Conservation (phyloP, 2,329 filamentous ascomycete genomes). For the Fusarium palustre region DNA sequence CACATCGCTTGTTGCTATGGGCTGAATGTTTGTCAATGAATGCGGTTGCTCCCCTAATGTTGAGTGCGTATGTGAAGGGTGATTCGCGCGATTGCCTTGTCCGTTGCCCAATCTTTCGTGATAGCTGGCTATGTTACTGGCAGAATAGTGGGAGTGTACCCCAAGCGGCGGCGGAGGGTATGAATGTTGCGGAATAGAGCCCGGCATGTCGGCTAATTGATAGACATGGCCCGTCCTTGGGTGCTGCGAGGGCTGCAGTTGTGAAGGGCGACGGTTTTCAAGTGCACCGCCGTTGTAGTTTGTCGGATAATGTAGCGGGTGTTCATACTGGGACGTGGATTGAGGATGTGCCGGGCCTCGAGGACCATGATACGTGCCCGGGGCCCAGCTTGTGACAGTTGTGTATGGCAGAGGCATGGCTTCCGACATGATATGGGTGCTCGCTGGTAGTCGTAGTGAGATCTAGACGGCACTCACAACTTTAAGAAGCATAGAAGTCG, state of each 20-base stretch:
- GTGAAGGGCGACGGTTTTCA: conserved; percentile 25
- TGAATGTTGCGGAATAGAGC: conserved; percentile 31
- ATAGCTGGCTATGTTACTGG: conserved; percentile 10
- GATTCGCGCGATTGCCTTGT: conserved; percentile 23
- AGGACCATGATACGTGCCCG: conserved; percentile 36
- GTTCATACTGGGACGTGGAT: conserved; percentile 32
- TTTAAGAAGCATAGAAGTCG: conserved; percentile 39
- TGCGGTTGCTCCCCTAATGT: conserved; percentile 10
- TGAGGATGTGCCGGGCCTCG: conserved; percentile 43
- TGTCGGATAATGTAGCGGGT: conserved; percentile 47
- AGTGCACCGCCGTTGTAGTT: conserved; percentile 32
- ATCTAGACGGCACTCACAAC: conserved; percentile 33
- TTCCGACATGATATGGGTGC: conserved; percentile 44
- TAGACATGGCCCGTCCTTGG: conserved; percentile 22
- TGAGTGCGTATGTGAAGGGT: conserved; percentile 13
- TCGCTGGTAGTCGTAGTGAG: conserved; percentile 32
- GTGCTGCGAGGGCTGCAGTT: conserved; percentile 23
- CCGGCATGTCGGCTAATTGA: conserved; percentile 27
- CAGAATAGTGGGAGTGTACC: conserved; percentile 22
- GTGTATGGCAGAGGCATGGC: conserved; percentile 44
- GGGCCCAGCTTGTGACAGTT: conserved; percentile 34
- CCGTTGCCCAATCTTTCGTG: conserved; percentile 22
- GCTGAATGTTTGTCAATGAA: conserved; percentile 18
- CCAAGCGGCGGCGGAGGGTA: conserved; percentile 27
- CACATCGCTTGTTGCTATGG: conserved; percentile 6